Conservation (phyloP, 176 grass and related monocot species). For the Puya raimondii region DNA sequence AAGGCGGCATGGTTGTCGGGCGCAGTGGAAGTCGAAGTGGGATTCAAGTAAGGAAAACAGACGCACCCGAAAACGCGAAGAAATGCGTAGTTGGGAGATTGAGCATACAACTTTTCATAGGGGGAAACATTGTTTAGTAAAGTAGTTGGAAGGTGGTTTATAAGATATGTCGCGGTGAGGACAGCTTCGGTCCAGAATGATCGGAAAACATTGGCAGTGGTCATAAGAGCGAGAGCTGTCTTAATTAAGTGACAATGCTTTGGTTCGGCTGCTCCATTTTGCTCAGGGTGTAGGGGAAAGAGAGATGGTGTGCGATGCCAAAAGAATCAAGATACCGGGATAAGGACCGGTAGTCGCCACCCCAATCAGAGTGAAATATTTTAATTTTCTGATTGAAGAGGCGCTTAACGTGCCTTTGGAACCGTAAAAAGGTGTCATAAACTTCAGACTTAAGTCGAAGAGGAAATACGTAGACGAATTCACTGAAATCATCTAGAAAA, state of each 20-base stretch:
- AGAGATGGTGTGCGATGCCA: neutral
- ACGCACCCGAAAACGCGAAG: too few species aligned
- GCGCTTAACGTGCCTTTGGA: neutral
- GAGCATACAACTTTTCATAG: too few species aligned
- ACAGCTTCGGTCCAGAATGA: too few species aligned
- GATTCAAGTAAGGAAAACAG: too few species aligned
- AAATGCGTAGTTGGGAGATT: too few species aligned
- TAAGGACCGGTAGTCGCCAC: neutral
- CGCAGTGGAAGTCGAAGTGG: too few species aligned
- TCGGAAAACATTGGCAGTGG: too few species aligned
- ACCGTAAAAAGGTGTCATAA: neutral
- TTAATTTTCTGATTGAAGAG: neutral
- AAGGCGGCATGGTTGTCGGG: too few species aligned
- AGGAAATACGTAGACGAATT: neutral
- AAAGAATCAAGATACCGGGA: neutral
- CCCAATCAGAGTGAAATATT: neutral
- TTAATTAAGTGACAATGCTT: slow-evolving; percentile 1
- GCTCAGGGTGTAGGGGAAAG: neutral
- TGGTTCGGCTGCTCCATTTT: neutral
- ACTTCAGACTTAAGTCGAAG: neutral
- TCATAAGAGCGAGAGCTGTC: neutral
- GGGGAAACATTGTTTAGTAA: too few species aligned
- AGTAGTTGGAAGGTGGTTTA: too few species aligned
- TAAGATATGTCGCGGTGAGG: too few species aligned
- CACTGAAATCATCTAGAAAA: neutral